phyloP scores from a whole-genome alignment of 2,329 filamentous ascomycete genomes.

The Plectosphaerella sp. region DNA sequence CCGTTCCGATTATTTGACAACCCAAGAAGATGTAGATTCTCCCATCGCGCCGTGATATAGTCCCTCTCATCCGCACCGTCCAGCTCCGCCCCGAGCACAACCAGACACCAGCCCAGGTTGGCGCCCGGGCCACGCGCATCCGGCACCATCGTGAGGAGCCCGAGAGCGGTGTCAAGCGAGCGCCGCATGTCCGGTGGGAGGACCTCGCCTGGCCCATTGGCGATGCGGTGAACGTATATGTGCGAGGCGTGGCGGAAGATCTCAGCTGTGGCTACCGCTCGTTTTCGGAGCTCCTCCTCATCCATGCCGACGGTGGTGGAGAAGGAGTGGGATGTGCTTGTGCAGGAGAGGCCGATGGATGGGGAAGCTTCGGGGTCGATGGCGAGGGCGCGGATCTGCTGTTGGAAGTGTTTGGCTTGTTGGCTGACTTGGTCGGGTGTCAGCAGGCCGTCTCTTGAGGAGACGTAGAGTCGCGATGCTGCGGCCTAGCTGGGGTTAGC shows the following conservation, averaged over 20 bases:
- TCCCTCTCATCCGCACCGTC: conserved; percentile 2
- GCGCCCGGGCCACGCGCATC: conserved; percentile 5
- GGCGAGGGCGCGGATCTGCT: not conserved
- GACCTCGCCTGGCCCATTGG: conserved; percentile 1
- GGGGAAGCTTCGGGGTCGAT: not conserved
- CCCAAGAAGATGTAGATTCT: conserved; percentile 3
- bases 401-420: not conserved
- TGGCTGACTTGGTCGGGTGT: not conserved
- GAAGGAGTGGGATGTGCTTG: not conserved
- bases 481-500: not conserved
- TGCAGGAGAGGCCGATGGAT: conserved; percentile 1
- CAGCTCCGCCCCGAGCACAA: conserved; percentile 5
- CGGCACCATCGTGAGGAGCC: conserved; percentile 5
- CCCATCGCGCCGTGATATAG: conserved; percentile 2
- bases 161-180: conserved; percentile 1
- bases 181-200: conserved; percentile 4
- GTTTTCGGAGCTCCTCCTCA: conserved; percentile 3
- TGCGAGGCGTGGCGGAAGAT: conserved; percentile 8
- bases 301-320: conserved; percentile 3
- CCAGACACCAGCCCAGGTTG: conserved; percentile 6
- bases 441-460: not conserved
- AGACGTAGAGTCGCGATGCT: not conserved
- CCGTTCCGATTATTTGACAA: conserved; percentile 4
- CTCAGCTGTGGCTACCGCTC: conserved; percentile 4
- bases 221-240: conserved; percentile 6